Evolutionary conservation across 495 filamentous ascomycete genomes (phyloP), one percentile per base, ranked within the genome.

Genomic region (Hypoxylon lenormandii): DNA sequence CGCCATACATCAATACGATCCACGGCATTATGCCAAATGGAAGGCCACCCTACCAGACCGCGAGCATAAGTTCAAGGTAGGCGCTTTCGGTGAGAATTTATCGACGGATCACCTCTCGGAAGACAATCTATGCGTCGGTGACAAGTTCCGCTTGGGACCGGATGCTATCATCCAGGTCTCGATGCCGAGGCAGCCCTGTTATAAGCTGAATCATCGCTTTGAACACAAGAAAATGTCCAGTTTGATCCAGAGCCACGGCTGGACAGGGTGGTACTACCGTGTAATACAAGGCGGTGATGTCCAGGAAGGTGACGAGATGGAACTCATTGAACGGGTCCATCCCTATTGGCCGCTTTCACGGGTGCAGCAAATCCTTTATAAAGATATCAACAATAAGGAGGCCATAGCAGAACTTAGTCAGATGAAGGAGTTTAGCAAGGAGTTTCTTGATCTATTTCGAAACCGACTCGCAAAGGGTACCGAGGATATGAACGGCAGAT

Each of bases 61-160:
- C 5, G 60, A 66, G 4, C 60, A 74, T 36, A 74, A 74, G 37
- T 84, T 84, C 65, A 71, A 76, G 21, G 33, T 74, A 11, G 82
- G 82, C 15, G 80, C 72, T 0, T 84, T 84, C 66, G 82, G 82
- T 23, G 82, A 84, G 74, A 84, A 84, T 47, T 22, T 84, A 1
- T 70, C 78, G 2, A 76, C 69, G 8, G 21, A 36, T 11, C 61
- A 64, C 53, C 62, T 81, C 36, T 78, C 80, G 46, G 82, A 84
- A 64, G 28, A 54, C 21, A 82, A 80, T 60, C 59, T 84, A 19
- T 84, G 82, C 57, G 78, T 83, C 42, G 82, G 82, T 5, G 82
- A 84, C 50, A 77, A 73, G 42, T 77, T 82, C 23, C 67, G 76
- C 0, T 60, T 84, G 0, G 74, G 74, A 12, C 36, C 59, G 0